Percentiles rank a stretch among this genome's conserved stretches.
These are phyloP conservation scores for Cymbopogon citratus DNA, from an alignment of 176 grass and related monocot genomes.

Conservation along the genomic window DNA sequence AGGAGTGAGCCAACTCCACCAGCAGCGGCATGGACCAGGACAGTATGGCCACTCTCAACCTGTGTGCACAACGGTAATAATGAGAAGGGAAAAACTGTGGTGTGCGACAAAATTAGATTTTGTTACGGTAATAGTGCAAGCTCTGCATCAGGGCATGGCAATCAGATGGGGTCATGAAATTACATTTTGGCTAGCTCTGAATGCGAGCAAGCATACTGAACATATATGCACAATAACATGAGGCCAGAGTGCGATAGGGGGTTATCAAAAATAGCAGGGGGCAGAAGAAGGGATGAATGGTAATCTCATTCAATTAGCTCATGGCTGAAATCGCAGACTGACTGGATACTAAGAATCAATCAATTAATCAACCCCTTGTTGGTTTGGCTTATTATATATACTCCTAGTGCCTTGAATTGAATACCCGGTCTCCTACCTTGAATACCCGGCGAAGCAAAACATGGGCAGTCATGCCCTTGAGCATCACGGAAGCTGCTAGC, in stretches of 20 bases:
- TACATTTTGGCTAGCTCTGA: neutral
- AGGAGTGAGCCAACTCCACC: conserved; percentile 89
- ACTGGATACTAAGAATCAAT: neutral
- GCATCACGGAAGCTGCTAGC: conserved; percentile 58
- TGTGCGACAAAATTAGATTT: too few relatives aligned
- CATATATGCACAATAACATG: neutral
- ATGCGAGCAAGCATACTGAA: neutral
- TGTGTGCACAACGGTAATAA: conserved; percentile 3
- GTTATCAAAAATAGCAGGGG: neutral
- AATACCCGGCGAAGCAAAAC: conserved; percentile 58
- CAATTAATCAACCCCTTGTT: neutral
- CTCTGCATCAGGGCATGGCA: neutral
- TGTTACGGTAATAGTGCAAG: too few relatives aligned
- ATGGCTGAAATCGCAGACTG: neutral
- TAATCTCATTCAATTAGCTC: neutral
- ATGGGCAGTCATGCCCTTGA: conserved; percentile 88
- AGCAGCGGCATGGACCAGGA: conserved; percentile 81
- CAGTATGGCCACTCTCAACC: conserved; percentile 61
- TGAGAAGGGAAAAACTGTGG: neutral
- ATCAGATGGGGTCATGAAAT: neutral
- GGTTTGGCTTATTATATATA: neutral
- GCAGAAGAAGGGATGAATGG: neutral
- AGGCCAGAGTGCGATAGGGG: neutral
- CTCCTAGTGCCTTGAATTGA: too few relatives aligned
- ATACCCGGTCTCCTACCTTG: conserved; percentile 21